A percentile compares a stretch with the other conserved stretches of the same genome.
Evolutionary conservation across 2,329 filamentous ascomycete species (phyloP).

Genomic region (Fusarium sp.): DNA sequence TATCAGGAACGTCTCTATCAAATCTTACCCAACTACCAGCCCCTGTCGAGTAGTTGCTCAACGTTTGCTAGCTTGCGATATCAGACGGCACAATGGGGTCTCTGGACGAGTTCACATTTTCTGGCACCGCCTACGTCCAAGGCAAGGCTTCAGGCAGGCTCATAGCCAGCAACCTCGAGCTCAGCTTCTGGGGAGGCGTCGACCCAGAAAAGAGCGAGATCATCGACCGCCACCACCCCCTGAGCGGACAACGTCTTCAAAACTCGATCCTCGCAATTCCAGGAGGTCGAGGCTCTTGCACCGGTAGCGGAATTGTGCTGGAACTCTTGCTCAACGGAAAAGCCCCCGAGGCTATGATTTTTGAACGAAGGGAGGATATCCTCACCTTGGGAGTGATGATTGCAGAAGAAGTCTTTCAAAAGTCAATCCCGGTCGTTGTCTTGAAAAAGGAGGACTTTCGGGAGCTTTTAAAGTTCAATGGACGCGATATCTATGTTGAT

Average conservation of each 20-base stretch:
- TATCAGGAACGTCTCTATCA: neutral
- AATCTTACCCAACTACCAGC: neutral
- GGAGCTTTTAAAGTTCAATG: slow-evolving; percentile 12
- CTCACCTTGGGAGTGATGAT: slow-evolving; percentile 56
- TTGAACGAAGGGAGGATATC: slow-evolving; percentile 54
- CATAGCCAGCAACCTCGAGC: slow-evolving; percentile 38
- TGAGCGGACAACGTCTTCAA: slow-evolving; percentile 47
- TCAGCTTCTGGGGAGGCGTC: slow-evolving; percentile 59
- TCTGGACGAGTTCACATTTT: slow-evolving; percentile 1
- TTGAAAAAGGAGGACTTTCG: slow-evolving; percentile 33
- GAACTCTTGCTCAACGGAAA: slow-evolving; percentile 53
- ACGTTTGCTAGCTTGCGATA: neutral
- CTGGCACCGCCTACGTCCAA: slow-evolving; percentile 36
- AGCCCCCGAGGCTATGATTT: slow-evolving; percentile 52
- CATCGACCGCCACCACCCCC: slow-evolving; percentile 54
- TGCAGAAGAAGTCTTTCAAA: slow-evolving; percentile 51
- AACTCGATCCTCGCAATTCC: slow-evolving; percentile 54
- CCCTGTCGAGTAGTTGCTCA: neutral
- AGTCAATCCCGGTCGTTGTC: slow-evolving; percentile 51
- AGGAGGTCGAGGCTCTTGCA: slow-evolving; percentile 56
- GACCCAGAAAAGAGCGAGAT: slow-evolving; percentile 51
- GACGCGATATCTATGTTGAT: slow-evolving; percentile 14
- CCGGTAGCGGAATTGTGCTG: slow-evolving; percentile 55
- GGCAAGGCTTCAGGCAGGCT: slow-evolving; percentile 43
- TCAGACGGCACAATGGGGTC: slow-evolving; percentile 14